Conservation (phyloP, 2,329 filamentous ascomycete genomes). For the Colletotrichum sp. region DNA sequence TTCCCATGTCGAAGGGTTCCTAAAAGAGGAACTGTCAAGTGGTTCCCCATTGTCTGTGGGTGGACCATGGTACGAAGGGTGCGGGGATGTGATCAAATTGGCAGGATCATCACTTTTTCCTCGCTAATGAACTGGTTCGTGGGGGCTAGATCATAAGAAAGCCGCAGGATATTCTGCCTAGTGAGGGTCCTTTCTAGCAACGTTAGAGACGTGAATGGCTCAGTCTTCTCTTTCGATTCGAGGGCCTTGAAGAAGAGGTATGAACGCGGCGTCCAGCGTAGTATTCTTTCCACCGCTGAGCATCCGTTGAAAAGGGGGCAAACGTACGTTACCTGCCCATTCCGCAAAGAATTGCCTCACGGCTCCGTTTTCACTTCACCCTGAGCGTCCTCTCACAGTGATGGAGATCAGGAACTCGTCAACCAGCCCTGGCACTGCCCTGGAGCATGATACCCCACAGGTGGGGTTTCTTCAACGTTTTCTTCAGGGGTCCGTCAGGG, state of each 20-base stretch:
- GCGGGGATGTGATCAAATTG: background rate
- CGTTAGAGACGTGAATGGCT: background rate
- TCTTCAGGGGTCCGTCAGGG: background rate
- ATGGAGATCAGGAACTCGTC: background rate
- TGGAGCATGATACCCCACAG: background rate
- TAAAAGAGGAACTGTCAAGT: background rate
- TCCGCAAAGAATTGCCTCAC: background rate
- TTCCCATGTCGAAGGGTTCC: background rate
- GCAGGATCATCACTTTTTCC: background rate
- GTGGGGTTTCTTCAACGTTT: background rate
- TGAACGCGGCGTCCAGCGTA: background rate
- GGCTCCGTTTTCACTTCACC: background rate
- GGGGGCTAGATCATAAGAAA: background rate
- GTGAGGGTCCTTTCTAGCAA: background rate
- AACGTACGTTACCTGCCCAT: background rate
- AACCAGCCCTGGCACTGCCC: background rate
- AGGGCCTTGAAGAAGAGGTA: background rate
- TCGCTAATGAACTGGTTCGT: background rate
- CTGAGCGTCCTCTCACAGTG: background rate
- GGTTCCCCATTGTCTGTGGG: background rate
- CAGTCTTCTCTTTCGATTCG: background rate
- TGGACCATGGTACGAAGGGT: background rate
- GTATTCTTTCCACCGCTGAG: background rate
- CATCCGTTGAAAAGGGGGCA: background rate
- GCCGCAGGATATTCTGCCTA: background rate